Percentiles rank a stretch among this genome's conserved stretches.
Conservation (phyloP, 192 early-diverging fungal genomes). For the Backusella circina region DNA sequence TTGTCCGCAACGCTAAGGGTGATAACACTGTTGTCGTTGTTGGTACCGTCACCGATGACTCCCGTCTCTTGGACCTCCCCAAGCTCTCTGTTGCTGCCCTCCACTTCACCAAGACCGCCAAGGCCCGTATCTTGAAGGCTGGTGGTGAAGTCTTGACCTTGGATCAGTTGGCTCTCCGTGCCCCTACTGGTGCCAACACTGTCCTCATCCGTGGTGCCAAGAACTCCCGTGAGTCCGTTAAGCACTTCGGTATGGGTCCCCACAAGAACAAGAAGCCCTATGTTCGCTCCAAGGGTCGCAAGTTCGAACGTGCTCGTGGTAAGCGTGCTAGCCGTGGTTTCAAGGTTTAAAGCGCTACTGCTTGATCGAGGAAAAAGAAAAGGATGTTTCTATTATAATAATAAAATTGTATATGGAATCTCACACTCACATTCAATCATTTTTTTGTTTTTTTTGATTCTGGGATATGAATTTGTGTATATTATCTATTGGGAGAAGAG, state of each 20-base stretch:
- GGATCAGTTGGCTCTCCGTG: conserved; percentile 98
- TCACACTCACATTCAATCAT: not conserved
- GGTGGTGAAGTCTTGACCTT: conserved; percentile 98
- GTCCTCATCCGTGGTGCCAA: conserved; percentile 94
- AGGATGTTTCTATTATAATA: not conserved
- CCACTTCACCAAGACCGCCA: conserved; percentile 92
- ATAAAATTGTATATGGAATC: not conserved
- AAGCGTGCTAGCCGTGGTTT: conserved; percentile 97
- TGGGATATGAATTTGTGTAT: no score
- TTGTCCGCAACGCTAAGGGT: conserved; percentile 70
- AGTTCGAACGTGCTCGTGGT: conserved; percentile 99
- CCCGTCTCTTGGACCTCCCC: conserved; percentile 86
- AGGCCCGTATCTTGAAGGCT: conserved; percentile 96
- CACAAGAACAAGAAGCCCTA: conserved; percentile 67
- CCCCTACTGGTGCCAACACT: conserved; percentile 94
- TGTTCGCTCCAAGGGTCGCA: conserved; percentile 98
- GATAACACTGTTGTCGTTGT: conserved; percentile 94
- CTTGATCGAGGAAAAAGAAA: not conserved
- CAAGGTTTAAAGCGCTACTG: conserved; percentile 82
- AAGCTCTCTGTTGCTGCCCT: conserved; percentile 96
- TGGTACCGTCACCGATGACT: conserved; percentile 96
- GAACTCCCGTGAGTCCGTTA: conserved; percentile 95
- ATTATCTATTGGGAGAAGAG: no score
- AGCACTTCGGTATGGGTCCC: conserved; percentile 91
- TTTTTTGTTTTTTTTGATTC: not conserved